Conservation (phyloP, 305 asterid genomes). For the Stenogyne calaminthoides region DNA sequence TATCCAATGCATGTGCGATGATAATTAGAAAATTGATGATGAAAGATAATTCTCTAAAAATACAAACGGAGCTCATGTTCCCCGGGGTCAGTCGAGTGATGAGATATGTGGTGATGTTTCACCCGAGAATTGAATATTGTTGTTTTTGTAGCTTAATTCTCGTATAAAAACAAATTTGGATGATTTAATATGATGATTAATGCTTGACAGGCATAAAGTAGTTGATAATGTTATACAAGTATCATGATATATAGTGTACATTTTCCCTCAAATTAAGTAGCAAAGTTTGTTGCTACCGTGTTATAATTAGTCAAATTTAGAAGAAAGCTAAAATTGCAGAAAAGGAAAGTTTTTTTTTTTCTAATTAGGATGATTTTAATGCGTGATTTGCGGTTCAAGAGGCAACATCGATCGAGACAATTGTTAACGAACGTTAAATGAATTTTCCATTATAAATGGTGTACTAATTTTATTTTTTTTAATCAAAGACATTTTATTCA, state of each 20-base stretch:
- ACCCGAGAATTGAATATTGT: too few relatives aligned
- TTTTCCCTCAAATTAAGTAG: background rate
- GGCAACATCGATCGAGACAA: background rate
- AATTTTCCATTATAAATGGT: background rate
- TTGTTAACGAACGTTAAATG: background rate
- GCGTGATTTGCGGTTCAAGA: slow-evolving; percentile 28
- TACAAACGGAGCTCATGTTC: too few relatives aligned
- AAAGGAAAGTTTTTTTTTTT: background rate
- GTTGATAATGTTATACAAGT: background rate
- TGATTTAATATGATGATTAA: background rate
- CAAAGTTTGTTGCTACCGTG: background rate
- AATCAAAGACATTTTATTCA: too few relatives aligned
- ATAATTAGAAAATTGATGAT: too few relatives aligned
- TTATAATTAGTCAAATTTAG: slow-evolving; percentile 13
- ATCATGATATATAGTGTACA: background rate
- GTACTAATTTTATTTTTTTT: too few relatives aligned
- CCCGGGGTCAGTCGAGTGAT: too few relatives aligned
- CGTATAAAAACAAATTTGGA: background rate
- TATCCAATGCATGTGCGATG: too few relatives aligned
- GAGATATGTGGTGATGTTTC: too few relatives aligned
- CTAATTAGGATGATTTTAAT: background rate
- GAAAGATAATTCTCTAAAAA: too few relatives aligned
- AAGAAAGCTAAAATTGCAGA: background rate
- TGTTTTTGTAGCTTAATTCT: background rate
- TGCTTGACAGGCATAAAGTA: slow-evolving; percentile 23